phyloP scores from a whole-genome alignment of 352 stramenopile species.

The Globisporangium yorkense region DNA sequence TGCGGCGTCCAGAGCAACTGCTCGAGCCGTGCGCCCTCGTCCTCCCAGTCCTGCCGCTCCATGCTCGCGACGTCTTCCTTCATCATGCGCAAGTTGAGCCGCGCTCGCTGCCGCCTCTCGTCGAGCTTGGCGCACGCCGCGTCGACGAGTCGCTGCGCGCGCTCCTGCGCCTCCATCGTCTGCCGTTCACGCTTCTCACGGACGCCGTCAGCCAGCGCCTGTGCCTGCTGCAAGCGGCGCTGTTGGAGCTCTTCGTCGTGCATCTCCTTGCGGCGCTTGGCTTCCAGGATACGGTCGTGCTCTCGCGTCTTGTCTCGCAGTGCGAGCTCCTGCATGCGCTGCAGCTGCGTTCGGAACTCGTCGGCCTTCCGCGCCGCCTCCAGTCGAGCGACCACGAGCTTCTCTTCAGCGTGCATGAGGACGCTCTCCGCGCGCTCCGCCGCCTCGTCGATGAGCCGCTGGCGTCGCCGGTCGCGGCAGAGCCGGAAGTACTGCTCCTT shows the following conservation, averaged over 20 bases:
- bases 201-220: slow-evolving; percentile 19
- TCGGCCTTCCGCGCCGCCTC: slow-evolving; percentile 12
- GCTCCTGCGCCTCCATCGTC: slow-evolving; percentile 40
- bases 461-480: slow-evolving; percentile 26
- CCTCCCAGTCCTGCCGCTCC: slow-evolving; percentile 37
- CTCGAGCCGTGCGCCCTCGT: slow-evolving; percentile 40
- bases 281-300: slow-evolving; percentile 35
- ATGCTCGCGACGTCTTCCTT: slow-evolving; percentile 49
- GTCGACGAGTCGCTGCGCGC: slow-evolving; percentile 10
- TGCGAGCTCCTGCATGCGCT: slow-evolving; percentile 37
- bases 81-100: slow-evolving; percentile 46
- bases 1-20: slow-evolving; percentile 40
- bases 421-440: slow-evolving; percentile 24
- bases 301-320: slow-evolving; percentile 26
- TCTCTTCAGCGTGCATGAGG: slow-evolving; percentile 47
- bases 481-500: slow-evolving; percentile 37
- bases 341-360: slow-evolving; percentile 31
- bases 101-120: slow-evolving; percentile 30
- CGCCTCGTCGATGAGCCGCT: slow-evolving; percentile 22
- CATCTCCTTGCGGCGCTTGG: slow-evolving; percentile 48
- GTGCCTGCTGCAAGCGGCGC: slow-evolving; percentile 29
- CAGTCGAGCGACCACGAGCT: slow-evolving; percentile 11
- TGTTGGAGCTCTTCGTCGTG: slow-evolving; percentile 60
- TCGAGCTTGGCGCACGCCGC: slow-evolving; percentile 12
- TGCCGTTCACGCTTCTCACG: slow-evolving; percentile 42